These are phyloP conservation scores for Thielaviopsis punctulata DNA, from an alignment of 2,329 filamentous ascomycete species.

Conservation along the genomic window DNA sequence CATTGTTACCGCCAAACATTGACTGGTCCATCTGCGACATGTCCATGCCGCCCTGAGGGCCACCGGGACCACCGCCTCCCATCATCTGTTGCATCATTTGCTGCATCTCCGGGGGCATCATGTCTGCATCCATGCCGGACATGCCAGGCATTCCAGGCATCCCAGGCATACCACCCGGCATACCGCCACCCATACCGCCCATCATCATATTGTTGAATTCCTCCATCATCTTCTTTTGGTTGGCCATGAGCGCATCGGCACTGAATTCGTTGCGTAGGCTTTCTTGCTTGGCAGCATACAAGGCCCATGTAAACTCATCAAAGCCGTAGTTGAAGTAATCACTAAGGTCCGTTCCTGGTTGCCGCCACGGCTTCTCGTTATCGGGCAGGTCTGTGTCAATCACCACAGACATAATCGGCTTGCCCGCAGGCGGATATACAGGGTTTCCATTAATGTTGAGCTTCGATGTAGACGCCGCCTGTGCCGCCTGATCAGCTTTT, in stretches of 20 bases:
- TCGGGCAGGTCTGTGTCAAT: constrained; percentile 57
- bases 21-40: constrained; percentile 48
- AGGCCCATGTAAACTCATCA: constrained; percentile 94
- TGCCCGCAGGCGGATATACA: constrained; percentile 59
- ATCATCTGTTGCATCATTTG: constrained; percentile 57
- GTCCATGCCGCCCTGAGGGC: constrained; percentile 34
- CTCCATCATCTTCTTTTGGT: constrained; percentile 64
- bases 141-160: constrained; percentile 24
- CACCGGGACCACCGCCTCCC: constrained; percentile 19
- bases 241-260: constrained; percentile 43
- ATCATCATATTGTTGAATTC: constrained; percentile 54
- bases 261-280: constrained; percentile 58
- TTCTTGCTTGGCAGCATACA: constrained; percentile 83
- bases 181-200: constrained; percentile 26
- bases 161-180: constrained; percentile 18
- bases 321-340: constrained; percentile 99
- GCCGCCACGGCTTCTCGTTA: constrained; percentile 86
- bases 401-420: constrained; percentile 60
- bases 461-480: constrained; percentile 60
- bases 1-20: constrained; percentile 32
- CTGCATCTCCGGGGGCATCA: constrained; percentile 47
- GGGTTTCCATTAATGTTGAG: constrained; percentile 76
- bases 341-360: constrained; percentile 82
- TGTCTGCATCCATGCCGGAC: constrained; percentile 37
- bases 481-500: constrained; percentile 33